These are phyloP conservation scores for Rhodotorula taiwanensis DNA, from an alignment of 768 basidiomycete species.

Conservation along the genomic window DNA sequence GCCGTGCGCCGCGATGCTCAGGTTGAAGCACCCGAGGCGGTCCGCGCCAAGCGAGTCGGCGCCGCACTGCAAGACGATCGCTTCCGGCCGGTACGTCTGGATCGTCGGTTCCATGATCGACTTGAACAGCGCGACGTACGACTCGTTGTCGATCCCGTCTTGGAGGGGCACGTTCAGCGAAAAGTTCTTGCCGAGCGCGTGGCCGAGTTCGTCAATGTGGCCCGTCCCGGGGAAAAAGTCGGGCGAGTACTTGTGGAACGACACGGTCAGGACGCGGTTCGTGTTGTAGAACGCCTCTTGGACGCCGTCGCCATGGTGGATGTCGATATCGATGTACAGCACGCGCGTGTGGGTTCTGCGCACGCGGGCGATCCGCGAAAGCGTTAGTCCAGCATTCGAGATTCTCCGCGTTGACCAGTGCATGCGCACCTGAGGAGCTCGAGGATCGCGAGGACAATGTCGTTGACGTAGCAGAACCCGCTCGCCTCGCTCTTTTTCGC, in stretches of 20 bases:
- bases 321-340: slow-evolving; percentile 97
- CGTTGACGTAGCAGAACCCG: slow-evolving; percentile 94
- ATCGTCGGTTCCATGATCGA: slow-evolving; percentile 92
- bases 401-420: neutral
- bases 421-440: slow-evolving; percentile 69
- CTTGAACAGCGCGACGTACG: slow-evolving; percentile 92
- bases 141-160: slow-evolving; percentile 95
- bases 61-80: slow-evolving; percentile 93
- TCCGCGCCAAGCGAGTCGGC: slow-evolving; percentile 95
- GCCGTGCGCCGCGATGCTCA: slow-evolving; percentile 93
- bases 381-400: neutral
- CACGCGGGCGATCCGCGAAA: too few relatives aligned
- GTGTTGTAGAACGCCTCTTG: slow-evolving; percentile 94
- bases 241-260: slow-evolving; percentile 91
- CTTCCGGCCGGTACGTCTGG: slow-evolving; percentile 72
- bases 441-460: slow-evolving; percentile 67
- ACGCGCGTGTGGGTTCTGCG: slow-evolving; percentile 83
- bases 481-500: slow-evolving; percentile 97
- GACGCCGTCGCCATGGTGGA: slow-evolving; percentile 97
- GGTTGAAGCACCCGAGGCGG: slow-evolving; percentile 90
- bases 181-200: slow-evolving; percentile 81
- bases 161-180: slow-evolving; percentile 87
- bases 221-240: slow-evolving; percentile 99
- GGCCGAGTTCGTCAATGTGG: slow-evolving; percentile 82
- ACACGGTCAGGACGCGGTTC: slow-evolving; percentile 97